These are phyloP conservation scores for Logfia minima DNA, from an alignment of 129 eudicot species.

Conservation along the genomic window DNA sequence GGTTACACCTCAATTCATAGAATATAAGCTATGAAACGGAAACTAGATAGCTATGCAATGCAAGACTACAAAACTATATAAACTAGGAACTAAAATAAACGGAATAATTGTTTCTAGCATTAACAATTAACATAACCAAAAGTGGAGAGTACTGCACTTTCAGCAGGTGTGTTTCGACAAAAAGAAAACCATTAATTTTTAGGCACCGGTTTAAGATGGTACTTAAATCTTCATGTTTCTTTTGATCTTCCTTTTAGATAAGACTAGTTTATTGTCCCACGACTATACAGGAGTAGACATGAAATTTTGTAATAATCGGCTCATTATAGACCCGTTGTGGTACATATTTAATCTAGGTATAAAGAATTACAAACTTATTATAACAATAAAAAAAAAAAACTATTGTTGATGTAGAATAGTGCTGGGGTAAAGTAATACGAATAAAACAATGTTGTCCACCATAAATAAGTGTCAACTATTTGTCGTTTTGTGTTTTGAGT, in stretches of 20 bases:
- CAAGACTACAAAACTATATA: neutral
- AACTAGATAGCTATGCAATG: neutral
- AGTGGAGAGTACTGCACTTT: neutral
- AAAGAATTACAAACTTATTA: too few species aligned
- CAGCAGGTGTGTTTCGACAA: constrained; percentile 3
- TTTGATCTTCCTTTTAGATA: constrained; percentile 5
- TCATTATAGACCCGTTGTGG: too few species aligned
- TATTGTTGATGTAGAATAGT: too few species aligned
- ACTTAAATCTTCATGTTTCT: constrained; percentile 4
- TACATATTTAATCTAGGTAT: too few species aligned
- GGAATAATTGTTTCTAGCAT: neutral
- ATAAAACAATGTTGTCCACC: too few species aligned
- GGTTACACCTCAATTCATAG: neutral
- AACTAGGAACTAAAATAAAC: neutral
- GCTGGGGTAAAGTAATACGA: too few species aligned
- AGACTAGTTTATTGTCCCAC: too few species aligned
- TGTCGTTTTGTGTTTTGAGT: too few species aligned
- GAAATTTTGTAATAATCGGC: too few species aligned
- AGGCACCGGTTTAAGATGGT: neutral
- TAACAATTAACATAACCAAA: neutral
- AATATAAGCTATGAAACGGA: neutral
- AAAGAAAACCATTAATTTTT: neutral
- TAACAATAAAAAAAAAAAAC: too few species aligned
- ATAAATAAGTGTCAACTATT: too few species aligned
- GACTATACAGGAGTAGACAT: too few species aligned